phyloP scores from a whole-genome alignment of 352 stramenopile genomes.

The Pythium chondricola region DNA sequence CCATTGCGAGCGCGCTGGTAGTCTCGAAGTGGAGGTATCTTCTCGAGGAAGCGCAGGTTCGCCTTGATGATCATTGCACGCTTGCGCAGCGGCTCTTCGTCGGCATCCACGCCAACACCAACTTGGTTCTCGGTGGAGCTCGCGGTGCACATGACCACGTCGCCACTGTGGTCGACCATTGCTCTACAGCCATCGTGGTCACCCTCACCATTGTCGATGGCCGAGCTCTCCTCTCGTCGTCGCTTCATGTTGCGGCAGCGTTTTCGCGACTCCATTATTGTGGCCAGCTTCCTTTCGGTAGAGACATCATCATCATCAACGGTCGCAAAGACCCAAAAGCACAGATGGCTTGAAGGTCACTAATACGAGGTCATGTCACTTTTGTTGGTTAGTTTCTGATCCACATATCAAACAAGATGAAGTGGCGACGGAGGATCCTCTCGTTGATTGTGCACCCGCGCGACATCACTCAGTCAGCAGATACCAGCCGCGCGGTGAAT shows the following conservation, averaged over 20 bases:
- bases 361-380: neutral
- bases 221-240: constrained; percentile 3
- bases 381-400: neutral
- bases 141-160: neutral
- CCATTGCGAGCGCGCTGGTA: constrained; percentile 59
- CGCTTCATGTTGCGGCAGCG: constrained; percentile 25
- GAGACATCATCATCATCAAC: constrained; percentile 15
- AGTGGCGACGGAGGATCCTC: constrained; percentile 5
- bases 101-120: constrained; percentile 6
- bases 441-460: constrained; percentile 24
- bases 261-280: no score
- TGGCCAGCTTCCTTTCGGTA: no score
- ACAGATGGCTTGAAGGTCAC: constrained; percentile 7
- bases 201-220: neutral
- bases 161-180: constrained; percentile 10
- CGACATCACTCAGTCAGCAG: constrained; percentile 11
- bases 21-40: constrained; percentile 48
- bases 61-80: constrained; percentile 43
- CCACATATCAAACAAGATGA: neutral
- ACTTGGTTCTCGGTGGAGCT: neutral
- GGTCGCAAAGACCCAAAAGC: constrained; percentile 20
- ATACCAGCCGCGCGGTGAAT: neutral
- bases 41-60: constrained; percentile 62
- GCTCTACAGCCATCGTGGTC: constrained; percentile 10
- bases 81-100: constrained; percentile 27